Conservation (phyloP, 805 yeast genomes). For the Candida taoyuanica region DNA sequence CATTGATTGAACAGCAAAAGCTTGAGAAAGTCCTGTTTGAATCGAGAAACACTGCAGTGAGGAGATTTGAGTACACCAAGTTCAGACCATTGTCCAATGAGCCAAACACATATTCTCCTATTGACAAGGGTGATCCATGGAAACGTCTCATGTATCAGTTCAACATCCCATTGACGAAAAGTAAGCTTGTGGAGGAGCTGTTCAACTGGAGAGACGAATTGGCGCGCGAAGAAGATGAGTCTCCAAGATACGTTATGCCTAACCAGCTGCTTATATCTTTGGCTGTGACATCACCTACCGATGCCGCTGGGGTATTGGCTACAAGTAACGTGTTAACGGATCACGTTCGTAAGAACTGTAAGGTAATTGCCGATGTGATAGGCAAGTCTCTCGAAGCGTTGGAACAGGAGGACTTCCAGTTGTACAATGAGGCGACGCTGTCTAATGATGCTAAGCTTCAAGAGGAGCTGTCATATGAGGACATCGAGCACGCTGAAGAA, state of each 20-base stretch:
- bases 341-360: constrained; percentile 52
- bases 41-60: constrained; percentile 73
- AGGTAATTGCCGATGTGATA: constrained; percentile 55
- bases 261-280: constrained; percentile 68
- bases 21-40: constrained; percentile 62
- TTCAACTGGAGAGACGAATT: constrained; percentile 78
- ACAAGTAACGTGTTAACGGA: constrained; percentile 45
- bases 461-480: constrained; percentile 9
- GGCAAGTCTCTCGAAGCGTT: constrained; percentile 25
- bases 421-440: constrained; percentile 28
- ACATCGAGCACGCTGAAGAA: constrained; percentile 12
- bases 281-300: constrained; percentile 54
- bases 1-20: constrained; percentile 47
- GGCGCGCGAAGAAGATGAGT: constrained; percentile 80
- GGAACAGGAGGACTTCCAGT: constrained; percentile 33
- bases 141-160: constrained; percentile 54
- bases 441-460: background rate
- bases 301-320: constrained; percentile 48
- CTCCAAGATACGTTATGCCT: constrained; percentile 77
- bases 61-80: constrained; percentile 76
- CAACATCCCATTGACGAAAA: constrained; percentile 51
- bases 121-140: constrained; percentile 65
- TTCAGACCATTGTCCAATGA: constrained; percentile 41
- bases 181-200: constrained; percentile 52
- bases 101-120: constrained; percentile 42